Base-by-base conservation (phyloP, 1,139 yeast species). In the Kodamaea sp. region DNA sequence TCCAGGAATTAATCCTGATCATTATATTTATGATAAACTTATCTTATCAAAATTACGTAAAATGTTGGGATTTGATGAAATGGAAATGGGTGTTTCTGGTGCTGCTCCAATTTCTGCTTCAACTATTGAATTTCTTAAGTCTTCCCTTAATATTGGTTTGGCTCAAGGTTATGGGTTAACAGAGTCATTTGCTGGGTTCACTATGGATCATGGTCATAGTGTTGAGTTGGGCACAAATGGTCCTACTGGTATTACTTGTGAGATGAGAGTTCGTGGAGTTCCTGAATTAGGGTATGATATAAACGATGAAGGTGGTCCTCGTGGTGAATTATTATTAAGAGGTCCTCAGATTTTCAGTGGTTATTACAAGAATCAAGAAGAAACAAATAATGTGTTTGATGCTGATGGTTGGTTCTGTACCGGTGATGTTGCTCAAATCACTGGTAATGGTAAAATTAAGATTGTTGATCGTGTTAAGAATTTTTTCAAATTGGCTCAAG, bases 131-230 rank as follows among this genome's bases (percentile, higher is more conserved):
- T 84, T 83, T 55, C 61, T 85, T 53, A 79, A 76, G 54, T 77
- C 80, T n/a, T 73, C 81, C 2, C 67, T 84, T 31, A 77, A 76
- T 37, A 57, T 75, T 40, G 84, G 83, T 20, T 55, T 84, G 39
- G 58, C 68, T 27, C 90, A 84, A 60, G 94, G 94, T 20, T 85
- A 84, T 56, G 95, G 95, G 2, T 65, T 82, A 43, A 85, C 94
- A 4, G 95, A 85, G 57, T 67, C 85, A 1, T 79, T 79, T 60
- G 85, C 87, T 5, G 90, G 88, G 9, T 57, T 78, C 38, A 65
- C 75, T 37, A 52, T 75, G 26, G 59, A 78, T 12, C 63, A 47
- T 24, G 53, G 65, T 6, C 59, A 53, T 53, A 77, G 76, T 41
- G 60, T 70, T 30, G 75, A 74, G 33, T 70, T 75, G 4, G 87